These are phyloP conservation scores for Ceratobasidium sp. DNA, from an alignment of 1,284 basidiomycete genomes.

Conservation along the genomic window DNA sequence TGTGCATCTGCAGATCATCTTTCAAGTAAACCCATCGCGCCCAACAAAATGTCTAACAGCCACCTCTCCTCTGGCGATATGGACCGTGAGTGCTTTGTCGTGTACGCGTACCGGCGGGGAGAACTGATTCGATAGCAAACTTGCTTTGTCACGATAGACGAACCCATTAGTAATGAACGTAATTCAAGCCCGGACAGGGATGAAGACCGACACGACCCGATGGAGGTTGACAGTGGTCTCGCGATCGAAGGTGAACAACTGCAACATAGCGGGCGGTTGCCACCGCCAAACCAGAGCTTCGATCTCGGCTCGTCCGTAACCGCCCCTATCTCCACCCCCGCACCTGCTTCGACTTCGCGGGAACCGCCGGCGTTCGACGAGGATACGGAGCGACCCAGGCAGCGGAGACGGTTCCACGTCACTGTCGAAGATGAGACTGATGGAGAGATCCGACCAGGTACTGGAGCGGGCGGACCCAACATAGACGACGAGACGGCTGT, in stretches of 20 bases:
- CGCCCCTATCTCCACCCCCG: background rate
- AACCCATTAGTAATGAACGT: slow-evolving; percentile 20
- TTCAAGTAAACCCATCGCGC: background rate
- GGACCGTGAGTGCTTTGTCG: slow-evolving; percentile 23
- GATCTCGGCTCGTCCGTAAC: slow-evolving; percentile 1
- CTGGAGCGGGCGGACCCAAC: slow-evolving; percentile 11
- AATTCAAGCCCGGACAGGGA: slow-evolving; percentile 9
- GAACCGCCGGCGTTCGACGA: slow-evolving; percentile 41
- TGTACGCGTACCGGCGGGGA: background rate
- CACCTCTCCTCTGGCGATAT: background rate
- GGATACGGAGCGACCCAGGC: slow-evolving; percentile 38
- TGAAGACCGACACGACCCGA: slow-evolving; percentile 39
- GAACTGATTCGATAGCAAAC: background rate
- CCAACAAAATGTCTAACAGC: background rate
- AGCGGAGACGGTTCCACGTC: slow-evolving; percentile 39
- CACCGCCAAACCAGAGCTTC: background rate
- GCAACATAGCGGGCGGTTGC: background rate
- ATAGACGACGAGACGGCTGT: slow-evolving; percentile 32
- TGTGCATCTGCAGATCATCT: background rate
- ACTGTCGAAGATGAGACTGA: slow-evolving; percentile 26
- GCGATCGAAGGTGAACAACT: slow-evolving; percentile 13
- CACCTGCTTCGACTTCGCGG: background rate
- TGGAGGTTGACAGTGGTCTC: slow-evolving; percentile 33
- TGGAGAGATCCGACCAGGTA: slow-evolving; percentile 17
- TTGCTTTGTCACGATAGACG: slow-evolving; percentile 26